These are phyloP conservation scores for Hansenula sp. DNA, from an alignment of 1,139 yeast genomes.

Conservation along the genomic window DNA sequence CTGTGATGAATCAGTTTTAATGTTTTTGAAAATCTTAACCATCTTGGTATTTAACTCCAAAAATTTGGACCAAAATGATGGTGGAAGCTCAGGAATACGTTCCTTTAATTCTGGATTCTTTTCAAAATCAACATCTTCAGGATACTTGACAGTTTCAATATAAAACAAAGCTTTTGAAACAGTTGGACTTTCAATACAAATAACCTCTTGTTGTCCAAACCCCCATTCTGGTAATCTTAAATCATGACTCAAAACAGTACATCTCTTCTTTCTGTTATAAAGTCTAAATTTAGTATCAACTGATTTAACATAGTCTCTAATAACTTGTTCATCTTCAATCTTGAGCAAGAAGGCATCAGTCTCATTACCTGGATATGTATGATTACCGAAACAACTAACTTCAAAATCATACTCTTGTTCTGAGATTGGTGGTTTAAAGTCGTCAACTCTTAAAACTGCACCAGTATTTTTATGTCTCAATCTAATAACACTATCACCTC, in stretches of 20 bases:
- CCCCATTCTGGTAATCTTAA: constrained; percentile 68
- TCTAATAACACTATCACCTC: constrained; percentile 48
- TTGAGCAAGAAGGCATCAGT: constrained; percentile 50
- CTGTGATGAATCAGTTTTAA: constrained; percentile 7
- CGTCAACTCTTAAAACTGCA: constrained; percentile 50
- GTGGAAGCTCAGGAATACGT: constrained; percentile 25
- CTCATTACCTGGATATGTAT: constrained; percentile 40
- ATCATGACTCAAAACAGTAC: constrained; percentile 60
- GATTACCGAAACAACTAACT: constrained; percentile 60
- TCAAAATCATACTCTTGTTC: constrained; percentile 79
- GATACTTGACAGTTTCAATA: constrained; percentile 59
- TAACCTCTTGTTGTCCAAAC: constrained; percentile 65
- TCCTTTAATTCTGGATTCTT: constrained; percentile 22
- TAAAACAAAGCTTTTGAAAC: constrained; percentile 58
- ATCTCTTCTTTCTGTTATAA: constrained; percentile 52
- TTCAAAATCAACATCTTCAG: constrained; percentile 33
- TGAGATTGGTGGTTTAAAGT: constrained; percentile 67
- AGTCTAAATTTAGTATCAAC: constrained; percentile 40
- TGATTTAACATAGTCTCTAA: constrained; percentile 12
- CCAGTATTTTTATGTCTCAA: constrained; percentile 61
- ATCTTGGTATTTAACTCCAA: constrained; percentile 14
- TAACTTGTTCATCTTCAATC: constrained; percentile 18
- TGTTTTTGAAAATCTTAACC: constrained; percentile 9
- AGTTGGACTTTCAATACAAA: constrained; percentile 66
- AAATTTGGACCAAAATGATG: constrained; percentile 13